Conservation (phyloP, 1,284 basidiomycete species). For the Heterobasidion irregulare region DNA sequence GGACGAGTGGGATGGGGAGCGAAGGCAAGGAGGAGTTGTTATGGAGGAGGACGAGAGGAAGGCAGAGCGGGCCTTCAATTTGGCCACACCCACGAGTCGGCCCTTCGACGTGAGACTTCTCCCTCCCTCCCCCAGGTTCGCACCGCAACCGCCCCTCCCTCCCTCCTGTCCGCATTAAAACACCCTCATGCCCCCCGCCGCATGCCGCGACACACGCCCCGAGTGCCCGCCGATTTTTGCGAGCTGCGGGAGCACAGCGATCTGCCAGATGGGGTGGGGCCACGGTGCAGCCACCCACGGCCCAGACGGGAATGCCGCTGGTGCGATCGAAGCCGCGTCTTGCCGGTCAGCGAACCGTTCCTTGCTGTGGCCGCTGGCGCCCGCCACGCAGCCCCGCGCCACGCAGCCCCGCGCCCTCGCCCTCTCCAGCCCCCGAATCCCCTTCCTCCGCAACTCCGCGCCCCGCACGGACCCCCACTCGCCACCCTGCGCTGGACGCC, state of each 20-base stretch:
- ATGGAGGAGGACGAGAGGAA: slow-evolving; percentile 6
- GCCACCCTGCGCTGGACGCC: too few relatives aligned
- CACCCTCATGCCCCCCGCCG: not conserved
- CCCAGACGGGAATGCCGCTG: slow-evolving; percentile 9
- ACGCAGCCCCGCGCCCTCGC: too few relatives aligned
- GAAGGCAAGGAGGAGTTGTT: slow-evolving; percentile 1
- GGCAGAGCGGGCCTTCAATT: slow-evolving; percentile 16
- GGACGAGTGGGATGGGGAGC: slow-evolving; percentile 29
- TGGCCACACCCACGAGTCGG: slow-evolving; percentile 14
- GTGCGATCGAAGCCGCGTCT: slow-evolving; percentile 3
- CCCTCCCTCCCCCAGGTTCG: not conserved
- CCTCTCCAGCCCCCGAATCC: not conserved
- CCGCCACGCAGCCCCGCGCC: not conserved
- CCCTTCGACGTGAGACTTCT: slow-evolving; percentile 13
- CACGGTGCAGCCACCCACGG: too few relatives aligned
- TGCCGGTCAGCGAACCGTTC: slow-evolving; percentile 1
- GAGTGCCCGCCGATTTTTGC: slow-evolving; percentile 9
- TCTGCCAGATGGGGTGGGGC: not conserved
- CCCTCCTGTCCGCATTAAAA: slow-evolving; percentile 1
- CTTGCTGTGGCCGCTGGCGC: not conserved
- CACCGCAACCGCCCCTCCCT: too few relatives aligned
- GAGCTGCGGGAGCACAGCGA: not conserved
- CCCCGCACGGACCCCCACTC: not conserved
- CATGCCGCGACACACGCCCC: not conserved
- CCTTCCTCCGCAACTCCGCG: not conserved